These are phyloP conservation scores for Cladosporium cucumerinum DNA, from an alignment of 2,329 filamentous ascomycete genomes.

Conservation along the genomic window DNA sequence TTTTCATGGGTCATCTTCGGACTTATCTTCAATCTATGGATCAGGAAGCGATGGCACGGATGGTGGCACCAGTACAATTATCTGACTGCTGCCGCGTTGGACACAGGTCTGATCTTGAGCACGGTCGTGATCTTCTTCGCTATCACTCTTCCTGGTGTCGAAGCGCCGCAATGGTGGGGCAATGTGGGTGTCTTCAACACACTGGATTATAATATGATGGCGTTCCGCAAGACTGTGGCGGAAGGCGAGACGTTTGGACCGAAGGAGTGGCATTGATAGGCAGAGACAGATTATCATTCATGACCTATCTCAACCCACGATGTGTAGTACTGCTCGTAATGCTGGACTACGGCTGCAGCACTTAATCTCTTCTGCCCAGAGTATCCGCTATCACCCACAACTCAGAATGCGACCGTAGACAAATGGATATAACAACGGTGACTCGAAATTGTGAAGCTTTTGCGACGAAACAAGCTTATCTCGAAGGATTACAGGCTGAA, in stretches of 20 bases:
- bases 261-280: conserved; percentile 24
- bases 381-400: background rate
- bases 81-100: conserved; percentile 78
- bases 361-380: background rate
- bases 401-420: background rate
- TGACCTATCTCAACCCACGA: background rate
- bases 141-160: conserved; percentile 76
- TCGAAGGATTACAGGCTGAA: background rate
- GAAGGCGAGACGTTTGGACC: conserved; percentile 67
- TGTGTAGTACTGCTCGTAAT: background rate
- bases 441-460: background rate
- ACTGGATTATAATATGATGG: conserved; percentile 26
- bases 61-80: conserved; percentile 95
- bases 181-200: conserved; percentile 59
- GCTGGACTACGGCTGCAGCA: background rate
- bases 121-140: conserved; percentile 83
- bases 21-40: conserved; percentile 75
- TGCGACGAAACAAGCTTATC: background rate
- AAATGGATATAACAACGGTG: no score
- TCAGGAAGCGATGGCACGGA: conserved; percentile 64
- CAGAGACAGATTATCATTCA: background rate
- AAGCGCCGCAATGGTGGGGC: conserved; percentile 79
- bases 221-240: conserved; percentile 45
- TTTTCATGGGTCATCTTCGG: conserved; percentile 83
- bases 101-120: conserved; percentile 77